phyloP scores from a whole-genome alignment of 1,139 yeast genomes.

The Nadsonia commutata region DNA sequence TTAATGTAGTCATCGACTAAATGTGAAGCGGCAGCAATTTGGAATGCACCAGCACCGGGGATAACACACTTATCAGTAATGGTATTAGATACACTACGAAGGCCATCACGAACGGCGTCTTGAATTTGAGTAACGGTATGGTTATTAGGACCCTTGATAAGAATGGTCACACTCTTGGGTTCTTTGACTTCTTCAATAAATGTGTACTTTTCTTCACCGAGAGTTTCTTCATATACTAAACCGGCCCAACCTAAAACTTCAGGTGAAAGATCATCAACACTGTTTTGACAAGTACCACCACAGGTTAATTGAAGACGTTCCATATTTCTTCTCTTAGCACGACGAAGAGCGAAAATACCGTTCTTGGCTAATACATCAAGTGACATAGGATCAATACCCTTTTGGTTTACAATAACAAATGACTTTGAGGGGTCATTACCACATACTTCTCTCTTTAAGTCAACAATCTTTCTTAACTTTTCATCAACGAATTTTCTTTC shows the following conservation, averaged over 20 bases:
- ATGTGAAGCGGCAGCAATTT: constrained; percentile 64
- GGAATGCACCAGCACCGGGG: constrained; percentile 97
- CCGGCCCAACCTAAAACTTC: constrained; percentile 84
- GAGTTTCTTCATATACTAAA: constrained; percentile 74
- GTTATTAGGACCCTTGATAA: constrained; percentile 85
- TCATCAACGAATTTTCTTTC: constrained; percentile 94
- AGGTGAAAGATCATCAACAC: constrained; percentile 87
- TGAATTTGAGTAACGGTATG: constrained; percentile 84
- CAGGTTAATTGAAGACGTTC: constrained; percentile 92
- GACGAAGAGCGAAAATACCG: constrained; percentile 83
- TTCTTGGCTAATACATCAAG: constrained; percentile 87
- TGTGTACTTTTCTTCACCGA: constrained; percentile 96
- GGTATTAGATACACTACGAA: constrained; percentile 87
- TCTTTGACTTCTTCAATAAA: constrained; percentile 85
- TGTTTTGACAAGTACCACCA: constrained; percentile 96
- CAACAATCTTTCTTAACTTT: constrained; percentile 80
- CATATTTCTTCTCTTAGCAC: constrained; percentile 99
- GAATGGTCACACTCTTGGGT: constrained; percentile 82
- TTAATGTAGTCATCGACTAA: constrained; percentile 21
- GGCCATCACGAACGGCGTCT: constrained; percentile 94
- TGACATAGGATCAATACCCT: constrained; percentile 98
- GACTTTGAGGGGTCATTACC: constrained; percentile 59
- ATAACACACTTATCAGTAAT: constrained; percentile 71
- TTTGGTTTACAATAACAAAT: constrained; percentile 92
- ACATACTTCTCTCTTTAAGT: constrained; percentile 83